Base-by-base conservation (phyloP, 208 protist species). In the Balamuthia mandrillaris region DNA sequence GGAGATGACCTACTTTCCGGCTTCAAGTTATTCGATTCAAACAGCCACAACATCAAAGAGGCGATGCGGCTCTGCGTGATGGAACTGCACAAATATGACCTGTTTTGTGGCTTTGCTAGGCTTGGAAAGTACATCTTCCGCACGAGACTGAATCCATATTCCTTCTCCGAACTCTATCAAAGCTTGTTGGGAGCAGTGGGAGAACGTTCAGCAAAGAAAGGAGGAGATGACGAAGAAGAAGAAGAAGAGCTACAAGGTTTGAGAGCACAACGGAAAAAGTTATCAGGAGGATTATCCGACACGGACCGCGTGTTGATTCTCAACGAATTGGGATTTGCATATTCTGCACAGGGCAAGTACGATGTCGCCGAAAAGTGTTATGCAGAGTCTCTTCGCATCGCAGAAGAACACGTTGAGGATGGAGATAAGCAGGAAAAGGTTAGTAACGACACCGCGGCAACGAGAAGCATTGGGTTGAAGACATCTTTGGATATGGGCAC, bases 291-390 rank as follows among this genome's bases (percentile, higher is more conserved):
- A n/a, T n/a, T n/a, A n/a, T n/a, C n/a, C n/a, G n/a, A n/a, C n/a
- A n/a, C n/a, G n/a, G n/a, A 77, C 66, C 44, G 45, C 27, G 66
- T 54, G 66, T 77, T 77, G n/a, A 35, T 77, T 27, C 66, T 77
- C n/a, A 77, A 77, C 45, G 66, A 47, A 24, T 21, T 77, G 2
- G 66, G 66, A 14, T 35, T 54, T 24, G 39, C 66, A 10, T 77
- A 54, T 35, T 35, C 66, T 35, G 31, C 66, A 5, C 66, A 77
- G 41, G 66, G 66, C 41, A 24, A 77, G 45, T 77, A 77, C 45
- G 27, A 54, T 29, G 39, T 35, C 5, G 66, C 66, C 39, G 66
- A 77, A 35, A 31, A 10, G 41, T 77, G 52, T 44, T 54, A 77
- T n/a, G 27, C 21, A 2, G 7, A 77, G 27, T 35, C 66, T 1